Conservation (phyloP, 306 rosid species). For the Citrullus colocynthis region DNA sequence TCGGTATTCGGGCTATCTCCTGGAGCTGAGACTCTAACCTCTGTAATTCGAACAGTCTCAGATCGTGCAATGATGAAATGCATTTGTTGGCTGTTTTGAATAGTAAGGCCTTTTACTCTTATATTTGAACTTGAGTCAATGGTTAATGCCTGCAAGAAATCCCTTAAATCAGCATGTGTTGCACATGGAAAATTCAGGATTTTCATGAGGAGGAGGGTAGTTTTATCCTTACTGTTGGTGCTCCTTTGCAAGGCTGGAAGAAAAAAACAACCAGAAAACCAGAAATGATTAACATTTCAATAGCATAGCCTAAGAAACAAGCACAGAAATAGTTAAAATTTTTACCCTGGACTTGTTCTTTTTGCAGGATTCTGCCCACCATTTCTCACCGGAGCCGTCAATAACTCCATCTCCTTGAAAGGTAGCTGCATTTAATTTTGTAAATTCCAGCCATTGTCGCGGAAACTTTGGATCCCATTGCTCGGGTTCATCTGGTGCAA, state of each 20-base stretch:
- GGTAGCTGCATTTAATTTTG: conserved; percentile 29
- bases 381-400: conserved; percentile 94
- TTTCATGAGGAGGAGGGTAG: background rate
- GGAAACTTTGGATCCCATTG: conserved; percentile 63
- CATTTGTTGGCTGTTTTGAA: conserved; percentile 93
- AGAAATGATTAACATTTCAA: background rate
- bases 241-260: conserved; percentile 81
- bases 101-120: conserved; percentile 49
- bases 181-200: background rate
- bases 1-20: conserved; percentile 57
- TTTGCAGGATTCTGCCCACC: conserved; percentile 99
- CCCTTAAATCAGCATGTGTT: conserved; percentile 6
- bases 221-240: conserved; percentile 72
- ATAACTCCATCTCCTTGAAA: conserved; percentile 86
- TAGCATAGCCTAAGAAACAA: background rate
- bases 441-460: conserved; percentile 68
- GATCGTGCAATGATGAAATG: conserved; percentile 54
- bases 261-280: background rate
- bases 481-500: conserved; percentile 83
- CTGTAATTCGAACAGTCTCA: conserved; percentile 48
- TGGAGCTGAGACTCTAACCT: conserved; percentile 62
- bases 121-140: conserved; percentile 68
- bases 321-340: background rate
- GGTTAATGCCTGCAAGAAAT: conserved; percentile 66
- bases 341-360: conserved; percentile 77